A percentile compares a stretch with the other conserved stretches of the same genome.
Conservation (phyloP, 2,329 filamentous ascomycete genomes). For the Aulographum hederae region DNA sequence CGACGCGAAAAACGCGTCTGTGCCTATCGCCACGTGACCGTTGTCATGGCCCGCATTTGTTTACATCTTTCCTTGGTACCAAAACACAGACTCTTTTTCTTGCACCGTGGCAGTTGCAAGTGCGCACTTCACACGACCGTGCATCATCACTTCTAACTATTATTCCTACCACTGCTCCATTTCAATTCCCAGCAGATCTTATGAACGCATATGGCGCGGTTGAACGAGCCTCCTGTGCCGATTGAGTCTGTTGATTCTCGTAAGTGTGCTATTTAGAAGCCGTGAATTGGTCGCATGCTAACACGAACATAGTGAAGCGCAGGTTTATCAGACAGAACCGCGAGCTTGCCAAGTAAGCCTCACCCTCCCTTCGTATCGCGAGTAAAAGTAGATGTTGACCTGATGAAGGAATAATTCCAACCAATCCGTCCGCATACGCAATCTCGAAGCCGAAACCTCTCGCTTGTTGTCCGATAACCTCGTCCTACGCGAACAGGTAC, state of each 20-base stretch:
- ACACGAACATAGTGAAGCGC: constrained; percentile 42
- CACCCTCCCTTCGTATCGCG: background rate
- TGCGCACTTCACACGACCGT: no score
- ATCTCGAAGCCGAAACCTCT: constrained; percentile 57
- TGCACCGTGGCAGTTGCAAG: no score
- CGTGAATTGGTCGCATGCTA: constrained; percentile 8
- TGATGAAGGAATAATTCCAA: constrained; percentile 47
- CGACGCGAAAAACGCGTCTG: no score
- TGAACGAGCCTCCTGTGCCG: constrained; percentile 56
- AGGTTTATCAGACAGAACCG: constrained; percentile 70
- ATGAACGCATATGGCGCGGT: constrained; percentile 54
- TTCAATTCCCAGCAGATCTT: no score
- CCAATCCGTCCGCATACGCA: constrained; percentile 59
- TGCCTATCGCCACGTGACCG: no score
- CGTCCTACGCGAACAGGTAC: constrained; percentile 48
- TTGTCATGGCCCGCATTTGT: no score
- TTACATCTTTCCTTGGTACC: no score
- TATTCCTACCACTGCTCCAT: no score
- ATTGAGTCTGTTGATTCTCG: constrained; percentile 53
- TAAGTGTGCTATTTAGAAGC: constrained; percentile 26
- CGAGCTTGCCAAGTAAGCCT: constrained; percentile 46
- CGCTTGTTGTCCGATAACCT: constrained; percentile 66
- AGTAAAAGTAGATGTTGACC: no score
- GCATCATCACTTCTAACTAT: no score
- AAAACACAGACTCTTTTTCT: no score